A percentile compares a stretch with the other conserved stretches of the same genome.
These are phyloP conservation scores for Lichtheimia ramosa DNA, from an alignment of 371 early-diverging fungal species.

Conservation along the genomic window DNA sequence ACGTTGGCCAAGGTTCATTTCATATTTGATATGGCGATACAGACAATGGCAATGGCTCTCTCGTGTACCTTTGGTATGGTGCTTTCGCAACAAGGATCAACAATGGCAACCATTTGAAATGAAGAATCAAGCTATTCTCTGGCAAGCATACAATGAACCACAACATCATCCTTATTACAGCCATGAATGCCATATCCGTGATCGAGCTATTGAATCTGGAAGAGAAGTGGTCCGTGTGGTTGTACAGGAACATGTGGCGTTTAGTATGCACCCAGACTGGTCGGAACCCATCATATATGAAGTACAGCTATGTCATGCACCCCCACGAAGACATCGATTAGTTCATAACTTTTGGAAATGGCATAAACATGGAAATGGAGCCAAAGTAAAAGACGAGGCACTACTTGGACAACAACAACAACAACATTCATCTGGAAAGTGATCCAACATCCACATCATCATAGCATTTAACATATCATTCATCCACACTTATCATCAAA, in stretches of 20 bases:
- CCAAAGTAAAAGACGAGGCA: too few relatives aligned
- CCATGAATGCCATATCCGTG: slow-evolving; percentile 15
- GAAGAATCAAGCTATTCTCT: slow-evolving; percentile 20
- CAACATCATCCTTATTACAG: slow-evolving; percentile 2
- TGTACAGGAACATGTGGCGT: slow-evolving; percentile 18
- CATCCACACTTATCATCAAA: too few relatives aligned
- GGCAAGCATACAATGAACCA: slow-evolving; percentile 11
- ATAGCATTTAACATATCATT: too few relatives aligned
- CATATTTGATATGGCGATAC: slow-evolving; percentile 5
- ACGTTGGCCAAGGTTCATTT: slow-evolving; percentile 5
- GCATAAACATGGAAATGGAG: too few relatives aligned
- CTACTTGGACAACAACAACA: too few relatives aligned
- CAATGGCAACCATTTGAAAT: slow-evolving; percentile 14
- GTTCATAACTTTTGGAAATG: too few relatives aligned
- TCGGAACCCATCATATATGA: slow-evolving; percentile 23
- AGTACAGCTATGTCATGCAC: background rate
- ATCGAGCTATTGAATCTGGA: slow-evolving; percentile 10
- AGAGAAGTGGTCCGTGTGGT: slow-evolving; percentile 15
- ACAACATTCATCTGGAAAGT: too few relatives aligned
- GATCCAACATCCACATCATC: too few relatives aligned
- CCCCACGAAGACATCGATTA: too few relatives aligned
- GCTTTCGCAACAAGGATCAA: slow-evolving; percentile 10
- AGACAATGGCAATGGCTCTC: slow-evolving; percentile 4
- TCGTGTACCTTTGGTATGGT: slow-evolving; percentile 10
- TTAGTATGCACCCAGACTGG: slow-evolving; percentile 20